These are phyloP conservation scores for Cyclotella choctawhatcheeana DNA, from an alignment of 108 stramenopile species.

Conservation along the genomic window DNA sequence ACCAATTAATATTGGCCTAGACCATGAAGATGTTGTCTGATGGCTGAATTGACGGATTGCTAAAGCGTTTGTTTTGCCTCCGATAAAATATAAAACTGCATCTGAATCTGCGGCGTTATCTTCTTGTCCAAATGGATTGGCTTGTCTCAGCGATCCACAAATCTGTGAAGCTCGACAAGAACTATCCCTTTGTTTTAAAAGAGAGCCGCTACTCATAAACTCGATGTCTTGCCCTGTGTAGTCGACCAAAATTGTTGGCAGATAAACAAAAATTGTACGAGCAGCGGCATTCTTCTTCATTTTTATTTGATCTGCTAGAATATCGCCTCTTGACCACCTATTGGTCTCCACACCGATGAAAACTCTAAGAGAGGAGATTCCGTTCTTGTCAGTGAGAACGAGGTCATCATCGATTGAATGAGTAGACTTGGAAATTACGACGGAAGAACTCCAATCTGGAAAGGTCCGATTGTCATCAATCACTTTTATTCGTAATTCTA, in stretches of 20 bases:
- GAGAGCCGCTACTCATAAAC: constrained; percentile 18
- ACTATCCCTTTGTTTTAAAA: constrained; percentile 12
- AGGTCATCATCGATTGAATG: neutral
- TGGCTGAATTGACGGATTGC: constrained; percentile 43
- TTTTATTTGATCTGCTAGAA: neutral
- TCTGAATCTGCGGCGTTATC: neutral
- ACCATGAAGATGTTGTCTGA: constrained; percentile 53
- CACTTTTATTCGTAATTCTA: constrained; percentile 52
- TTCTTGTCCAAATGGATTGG: no score
- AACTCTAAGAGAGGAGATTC: constrained; percentile 39
- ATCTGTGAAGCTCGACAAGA: constrained; percentile 30
- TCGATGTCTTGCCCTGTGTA: constrained; percentile 57
- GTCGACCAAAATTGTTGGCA: constrained; percentile 67
- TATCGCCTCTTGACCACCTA: neutral
- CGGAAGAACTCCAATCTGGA: constrained; percentile 59
- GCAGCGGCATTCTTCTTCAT: constrained; percentile 8
- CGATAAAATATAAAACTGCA: constrained; percentile 63
- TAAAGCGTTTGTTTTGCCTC: constrained; percentile 49
- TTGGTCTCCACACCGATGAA: constrained; percentile 46
- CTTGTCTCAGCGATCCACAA: neutral
- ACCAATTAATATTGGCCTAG: constrained; percentile 52
- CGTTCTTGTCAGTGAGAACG: neutral
- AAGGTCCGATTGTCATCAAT: constrained; percentile 43
- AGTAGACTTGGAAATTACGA: constrained; percentile 23
- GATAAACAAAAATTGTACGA: constrained; percentile 49